These are phyloP conservation scores for Ceratobasidium sp. DNA, from an alignment of 1,284 basidiomycete species.

Conservation along the genomic window DNA sequence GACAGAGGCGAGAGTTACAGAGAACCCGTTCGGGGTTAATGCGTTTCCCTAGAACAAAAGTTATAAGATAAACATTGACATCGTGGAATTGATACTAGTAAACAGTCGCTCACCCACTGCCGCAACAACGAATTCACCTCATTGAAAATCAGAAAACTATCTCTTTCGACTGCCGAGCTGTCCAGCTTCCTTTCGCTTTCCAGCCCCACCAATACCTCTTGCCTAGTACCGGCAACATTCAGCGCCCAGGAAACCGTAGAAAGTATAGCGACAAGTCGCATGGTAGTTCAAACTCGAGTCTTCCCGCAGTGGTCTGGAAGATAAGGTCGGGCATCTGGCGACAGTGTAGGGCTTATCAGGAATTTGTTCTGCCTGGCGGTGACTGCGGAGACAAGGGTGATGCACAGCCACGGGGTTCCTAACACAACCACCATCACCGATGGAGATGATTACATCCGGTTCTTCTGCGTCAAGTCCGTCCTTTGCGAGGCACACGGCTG, in stretches of 20 bases:
- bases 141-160: conserved; percentile 28
- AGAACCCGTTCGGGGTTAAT: conserved; percentile 41
- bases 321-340: background rate
- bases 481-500: background rate
- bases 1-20: conserved; percentile 34
- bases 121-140: conserved; percentile 30
- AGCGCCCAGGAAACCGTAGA: background rate
- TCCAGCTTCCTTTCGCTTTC: background rate
- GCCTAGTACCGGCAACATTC: background rate
- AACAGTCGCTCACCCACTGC: conserved; percentile 24
- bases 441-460: too few relatives aligned
- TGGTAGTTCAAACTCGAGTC: background rate
- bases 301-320: background rate
- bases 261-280: background rate
- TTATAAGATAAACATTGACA: background rate
- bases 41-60: conserved; percentile 30
- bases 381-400: background rate
- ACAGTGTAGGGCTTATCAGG: conserved; percentile 5
- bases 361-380: background rate
- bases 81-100: too few relatives aligned
- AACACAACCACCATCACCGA: too few relatives aligned
- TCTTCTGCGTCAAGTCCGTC: too few relatives aligned
- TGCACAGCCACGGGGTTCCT: background rate
- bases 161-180: background rate
- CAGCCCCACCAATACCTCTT: background rate